Base-by-base conservation (phyloP, 208 protist species). In the Jaenimonas drosophilae region DNA sequence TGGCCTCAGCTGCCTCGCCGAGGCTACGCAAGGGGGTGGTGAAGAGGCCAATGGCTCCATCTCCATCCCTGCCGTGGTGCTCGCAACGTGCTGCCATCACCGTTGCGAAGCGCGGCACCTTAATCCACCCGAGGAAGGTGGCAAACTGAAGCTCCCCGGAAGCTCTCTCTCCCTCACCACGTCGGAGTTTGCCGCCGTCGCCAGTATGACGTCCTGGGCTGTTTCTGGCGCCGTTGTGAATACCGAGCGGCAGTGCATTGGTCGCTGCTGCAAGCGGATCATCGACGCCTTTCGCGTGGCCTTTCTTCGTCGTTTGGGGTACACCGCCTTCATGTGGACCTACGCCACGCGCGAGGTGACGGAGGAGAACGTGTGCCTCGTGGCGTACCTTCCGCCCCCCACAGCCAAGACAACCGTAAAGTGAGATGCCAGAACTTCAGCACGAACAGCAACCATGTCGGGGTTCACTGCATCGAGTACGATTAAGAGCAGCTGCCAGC, bases 1-100 rank as follows among this genome's bases (percentile, higher is more conserved):
- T 61, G 70, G 75, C 0, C 52, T 85, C 19, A 79, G 75, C 12
- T 85, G 75, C 27, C 41, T 84, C 14, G 77, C 69, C 4, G 59
- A 70, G 24, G 30, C 30, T 26, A 20, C 41, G 28, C 45, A 66
- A 20, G 14, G 38, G 11, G n/a, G n/a, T n/a, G n/a, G n/a, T n/a
- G n/a, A n/a, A n/a, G 24, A 4, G 1, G 26, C 30, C 5, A 43
- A n/a, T 21, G 23, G 27, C 30, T n/a, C n/a, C n/a, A 20, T 41
- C 12, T 47, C 45, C 7, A 28, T 85, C 28, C 29, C 33, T 11
- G 56, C 66, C 6, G 50, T 83, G 11, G 70, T 83, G 19, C 42
- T 89, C n/a, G 80, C 80, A 21, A 80, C 76, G 5, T 89, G 80
- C 53, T 85, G 80, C 38, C 80, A 89, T 39, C 80, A 89, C 38